phyloP scores from a whole-genome alignment of 179 eudicot species.

The Dionaea muscipula region DNA sequence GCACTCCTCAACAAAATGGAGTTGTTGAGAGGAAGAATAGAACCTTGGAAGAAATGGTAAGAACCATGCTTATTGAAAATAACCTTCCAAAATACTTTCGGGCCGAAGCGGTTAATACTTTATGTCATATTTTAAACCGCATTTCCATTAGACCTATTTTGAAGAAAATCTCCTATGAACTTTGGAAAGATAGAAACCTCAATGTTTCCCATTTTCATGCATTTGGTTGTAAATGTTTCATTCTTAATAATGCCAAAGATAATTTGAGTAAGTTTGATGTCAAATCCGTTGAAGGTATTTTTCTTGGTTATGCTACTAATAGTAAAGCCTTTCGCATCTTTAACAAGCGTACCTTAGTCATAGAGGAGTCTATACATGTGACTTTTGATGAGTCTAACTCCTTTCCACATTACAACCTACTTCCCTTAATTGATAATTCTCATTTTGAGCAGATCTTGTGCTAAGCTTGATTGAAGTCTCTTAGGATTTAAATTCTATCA shows the following conservation, averaged over 20 bases:
- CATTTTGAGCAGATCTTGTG: too few relatives aligned
- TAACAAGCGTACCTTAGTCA: neutral
- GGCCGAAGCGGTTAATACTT: neutral
- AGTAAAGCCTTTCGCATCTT: neutral
- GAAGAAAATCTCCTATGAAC: conserved; percentile 1
- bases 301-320: neutral
- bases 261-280: neutral
- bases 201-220: neutral
- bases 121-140: neutral
- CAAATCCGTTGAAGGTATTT: neutral
- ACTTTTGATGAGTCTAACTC: neutral
- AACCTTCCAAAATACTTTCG: neutral
- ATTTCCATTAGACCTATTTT: neutral
- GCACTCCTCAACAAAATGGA: conserved; percentile 7
- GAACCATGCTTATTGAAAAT: neutral
- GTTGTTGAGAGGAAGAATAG: conserved; percentile 6
- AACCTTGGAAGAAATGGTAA: conserved; percentile 2
- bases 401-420: too few relatives aligned
- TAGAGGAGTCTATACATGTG: neutral
- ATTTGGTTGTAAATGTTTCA: neutral
- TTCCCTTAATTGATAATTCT: too few relatives aligned
- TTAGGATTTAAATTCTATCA: too few relatives aligned
- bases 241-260: conserved; percentile 3
- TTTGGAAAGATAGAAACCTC: neutral
- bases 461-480: too few relatives aligned